Evolutionary conservation across 176 grass and related monocot species (phyloP).

Genomic region (Oryza meyeriana): DNA sequence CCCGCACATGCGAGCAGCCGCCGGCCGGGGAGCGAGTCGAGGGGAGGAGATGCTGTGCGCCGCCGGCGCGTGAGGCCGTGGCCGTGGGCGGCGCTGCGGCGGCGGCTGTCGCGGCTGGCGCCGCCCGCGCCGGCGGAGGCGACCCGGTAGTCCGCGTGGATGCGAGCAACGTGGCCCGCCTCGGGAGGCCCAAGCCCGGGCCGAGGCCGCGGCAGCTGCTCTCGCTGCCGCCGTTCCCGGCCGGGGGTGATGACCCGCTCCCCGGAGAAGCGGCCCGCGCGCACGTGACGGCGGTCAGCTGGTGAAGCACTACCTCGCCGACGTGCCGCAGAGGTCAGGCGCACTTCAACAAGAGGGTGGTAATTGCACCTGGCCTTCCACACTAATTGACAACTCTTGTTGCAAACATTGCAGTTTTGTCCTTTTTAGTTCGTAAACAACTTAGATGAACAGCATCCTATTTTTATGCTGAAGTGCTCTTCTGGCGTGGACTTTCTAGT

Average conservation of each 20-base stretch:
- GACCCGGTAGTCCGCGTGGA: slow-evolving; percentile 48
- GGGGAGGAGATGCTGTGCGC: slow-evolving; percentile 10
- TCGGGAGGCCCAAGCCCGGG: slow-evolving; percentile 60
- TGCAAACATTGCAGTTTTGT: neutral
- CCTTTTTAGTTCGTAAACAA: neutral
- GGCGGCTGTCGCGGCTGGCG: slow-evolving; percentile 41
- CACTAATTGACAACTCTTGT: neutral
- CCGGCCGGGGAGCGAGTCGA: neutral
- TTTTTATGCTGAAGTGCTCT: neutral
- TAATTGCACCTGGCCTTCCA: neutral
- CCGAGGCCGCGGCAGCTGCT: slow-evolving; percentile 80
- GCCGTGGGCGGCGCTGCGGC: slow-evolving; percentile 15
- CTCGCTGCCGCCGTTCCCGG: slow-evolving; percentile 64
- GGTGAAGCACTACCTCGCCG: slow-evolving; percentile 80
- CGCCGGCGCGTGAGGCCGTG: slow-evolving; percentile 11
- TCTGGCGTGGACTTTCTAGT: neutral
- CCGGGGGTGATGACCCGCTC: slow-evolving; percentile 36
- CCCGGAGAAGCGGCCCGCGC: slow-evolving; percentile 44
- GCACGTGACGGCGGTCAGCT: slow-evolving; percentile 64
- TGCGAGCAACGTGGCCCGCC: slow-evolving; percentile 50
- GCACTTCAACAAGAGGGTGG: slow-evolving; percentile 68
- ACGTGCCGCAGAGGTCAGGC: slow-evolving; percentile 55
- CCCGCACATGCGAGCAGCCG: neutral
- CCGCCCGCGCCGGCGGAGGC: slow-evolving; percentile 44
- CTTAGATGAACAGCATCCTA: neutral